A percentile compares a stretch with the other conserved stretches of the same genome.
These are phyloP conservation scores for Bombardia bombarda DNA, from an alignment of 495 filamentous ascomycete species.

Conservation along the genomic window DNA sequence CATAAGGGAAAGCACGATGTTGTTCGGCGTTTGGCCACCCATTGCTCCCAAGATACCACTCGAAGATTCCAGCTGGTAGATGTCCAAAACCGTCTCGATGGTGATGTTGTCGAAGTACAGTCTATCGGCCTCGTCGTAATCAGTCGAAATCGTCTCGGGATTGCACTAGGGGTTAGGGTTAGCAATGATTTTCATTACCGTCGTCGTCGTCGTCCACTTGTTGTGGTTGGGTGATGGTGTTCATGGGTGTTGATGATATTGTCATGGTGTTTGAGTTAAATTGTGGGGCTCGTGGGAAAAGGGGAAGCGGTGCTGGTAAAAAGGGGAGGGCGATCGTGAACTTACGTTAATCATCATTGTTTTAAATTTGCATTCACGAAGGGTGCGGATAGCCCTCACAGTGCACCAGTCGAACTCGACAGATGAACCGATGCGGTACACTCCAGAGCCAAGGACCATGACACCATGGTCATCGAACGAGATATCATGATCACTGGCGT, in stretches of 20 bases:
- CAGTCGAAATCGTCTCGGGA: constrained; percentile 89
- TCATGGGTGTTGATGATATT: too few species aligned
- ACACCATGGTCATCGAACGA: constrained; percentile 78
- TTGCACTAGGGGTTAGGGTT: too few species aligned
- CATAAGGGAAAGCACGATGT: constrained; percentile 85
- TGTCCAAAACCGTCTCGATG: constrained; percentile 87
- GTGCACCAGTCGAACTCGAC: constrained; percentile 99
- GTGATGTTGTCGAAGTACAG: constrained; percentile 98
- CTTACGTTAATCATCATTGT: constrained; percentile 88
- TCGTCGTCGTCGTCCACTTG: too few species aligned
- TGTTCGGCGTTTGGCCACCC: constrained; percentile 97
- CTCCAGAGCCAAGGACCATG: constrained; percentile 95
- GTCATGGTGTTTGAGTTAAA: too few species aligned
- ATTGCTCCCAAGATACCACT: constrained; percentile 94
- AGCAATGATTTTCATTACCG: too few species aligned
- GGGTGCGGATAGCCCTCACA: constrained; percentile 89
- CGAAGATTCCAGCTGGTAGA: constrained; percentile 83
- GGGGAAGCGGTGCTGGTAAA: neutral
- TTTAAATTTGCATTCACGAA: constrained; percentile 81
- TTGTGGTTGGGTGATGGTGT: too few species aligned
- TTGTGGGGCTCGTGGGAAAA: too few species aligned
- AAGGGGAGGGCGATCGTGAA: neutral
- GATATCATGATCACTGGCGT: constrained; percentile 80
- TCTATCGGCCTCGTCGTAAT: constrained; percentile 93
- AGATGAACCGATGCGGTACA: constrained; percentile 94